phyloP scores from a whole-genome alignment of 495 filamentous ascomycete genomes.

The Penicillium cosmopolitanum region DNA sequence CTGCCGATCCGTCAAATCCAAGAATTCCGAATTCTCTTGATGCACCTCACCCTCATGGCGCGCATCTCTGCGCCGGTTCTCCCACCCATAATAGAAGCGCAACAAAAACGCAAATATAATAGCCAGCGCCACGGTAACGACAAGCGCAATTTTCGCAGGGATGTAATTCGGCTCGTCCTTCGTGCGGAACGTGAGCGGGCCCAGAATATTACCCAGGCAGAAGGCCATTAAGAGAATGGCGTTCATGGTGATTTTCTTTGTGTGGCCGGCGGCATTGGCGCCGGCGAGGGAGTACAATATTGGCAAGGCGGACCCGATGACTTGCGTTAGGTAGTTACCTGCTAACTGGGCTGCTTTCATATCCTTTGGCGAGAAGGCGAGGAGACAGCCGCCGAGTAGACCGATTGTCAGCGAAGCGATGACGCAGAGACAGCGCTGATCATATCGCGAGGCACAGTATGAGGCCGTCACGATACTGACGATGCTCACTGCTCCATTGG shows the following conservation, averaged over 20 bases:
- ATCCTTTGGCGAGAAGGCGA: slow-evolving; percentile 55
- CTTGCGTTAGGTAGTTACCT: slow-evolving; percentile 45
- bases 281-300: slow-evolving; percentile 47
- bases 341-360: slow-evolving; percentile 38
- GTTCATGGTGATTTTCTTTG: slow-evolving; percentile 58
- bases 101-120: slow-evolving; percentile 41
- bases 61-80: slow-evolving; percentile 45
- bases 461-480: slow-evolving; percentile 56
- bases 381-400: slow-evolving; percentile 59
- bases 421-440: slow-evolving; percentile 56
- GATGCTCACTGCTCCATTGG: slow-evolving; percentile 62
- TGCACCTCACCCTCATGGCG: slow-evolving; percentile 18
- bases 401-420: slow-evolving; percentile 38
- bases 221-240: slow-evolving; percentile 63
- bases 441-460: slow-evolving; percentile 39
- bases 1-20: slow-evolving; percentile 43
- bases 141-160: slow-evolving; percentile 65
- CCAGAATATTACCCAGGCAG: slow-evolving; percentile 63
- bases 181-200: slow-evolving; percentile 56
- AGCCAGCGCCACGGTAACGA: slow-evolving; percentile 49
- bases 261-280: slow-evolving; percentile 52
- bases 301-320: slow-evolving; percentile 42
- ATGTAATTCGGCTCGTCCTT: slow-evolving; percentile 50
- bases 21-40: slow-evolving; percentile 35
- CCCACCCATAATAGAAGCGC: slow-evolving; percentile 47